These are phyloP conservation scores for Sarocladium oryzae DNA, from an alignment of 2,329 filamentous ascomycete genomes.

Conservation along the genomic window DNA sequence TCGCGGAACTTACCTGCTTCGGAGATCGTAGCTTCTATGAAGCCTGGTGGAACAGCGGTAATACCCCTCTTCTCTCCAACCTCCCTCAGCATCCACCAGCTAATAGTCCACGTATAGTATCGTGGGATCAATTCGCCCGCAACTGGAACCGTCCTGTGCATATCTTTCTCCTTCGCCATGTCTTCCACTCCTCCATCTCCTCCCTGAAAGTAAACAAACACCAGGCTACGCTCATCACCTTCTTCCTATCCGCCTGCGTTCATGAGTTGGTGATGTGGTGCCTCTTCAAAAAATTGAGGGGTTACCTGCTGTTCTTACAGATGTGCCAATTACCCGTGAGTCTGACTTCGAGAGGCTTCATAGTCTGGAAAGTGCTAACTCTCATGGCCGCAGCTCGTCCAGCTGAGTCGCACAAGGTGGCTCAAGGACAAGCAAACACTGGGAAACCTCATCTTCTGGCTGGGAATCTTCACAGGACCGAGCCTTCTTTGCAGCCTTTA, in stretches of 20 bases:
- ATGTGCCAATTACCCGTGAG: constrained; percentile 61
- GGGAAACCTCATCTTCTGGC: constrained; percentile 72
- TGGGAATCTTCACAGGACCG: constrained; percentile 70
- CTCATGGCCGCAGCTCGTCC: constrained; percentile 42
- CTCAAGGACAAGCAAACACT: constrained; percentile 55
- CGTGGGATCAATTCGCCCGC: constrained; percentile 71
- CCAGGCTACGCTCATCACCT: constrained; percentile 69
- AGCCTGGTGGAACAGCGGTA: constrained; percentile 57
- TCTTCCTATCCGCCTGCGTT: constrained; percentile 62
- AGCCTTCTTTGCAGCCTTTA: constrained; percentile 59
- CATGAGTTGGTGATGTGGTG: constrained; percentile 78
- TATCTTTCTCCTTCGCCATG: constrained; percentile 69
- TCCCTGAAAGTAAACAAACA: constrained; percentile 63
- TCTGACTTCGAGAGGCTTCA: not conserved
- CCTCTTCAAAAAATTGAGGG: constrained; percentile 69
- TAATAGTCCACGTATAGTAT: constrained; percentile 28
- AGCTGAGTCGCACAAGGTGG: constrained; percentile 59
- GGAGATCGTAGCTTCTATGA: constrained; percentile 69
- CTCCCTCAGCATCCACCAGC: not conserved
- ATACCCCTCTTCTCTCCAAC: not conserved
- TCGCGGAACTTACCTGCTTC: constrained; percentile 71
- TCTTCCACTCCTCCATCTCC: constrained; percentile 72
- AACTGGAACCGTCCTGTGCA: constrained; percentile 77
- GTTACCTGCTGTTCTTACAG: constrained; percentile 67
- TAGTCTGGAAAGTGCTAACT: not conserved